Evolutionary conservation across 306 rosid species (phyloP).

Genomic region (Coriaria nepalensis): DNA sequence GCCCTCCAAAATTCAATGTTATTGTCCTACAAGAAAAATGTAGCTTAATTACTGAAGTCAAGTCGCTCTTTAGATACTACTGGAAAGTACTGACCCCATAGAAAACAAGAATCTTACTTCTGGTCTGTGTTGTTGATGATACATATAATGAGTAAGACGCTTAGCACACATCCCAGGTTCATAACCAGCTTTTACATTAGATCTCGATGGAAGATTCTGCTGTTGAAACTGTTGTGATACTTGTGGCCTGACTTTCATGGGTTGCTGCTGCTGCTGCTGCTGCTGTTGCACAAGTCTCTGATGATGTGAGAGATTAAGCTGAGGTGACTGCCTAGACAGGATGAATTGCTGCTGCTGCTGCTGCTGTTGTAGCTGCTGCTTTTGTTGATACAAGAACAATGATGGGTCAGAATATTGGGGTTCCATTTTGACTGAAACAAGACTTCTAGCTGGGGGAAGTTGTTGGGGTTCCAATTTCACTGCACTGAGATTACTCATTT

Average conservation of each 20-base stretch:
- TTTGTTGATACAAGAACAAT: conserved; percentile 46
- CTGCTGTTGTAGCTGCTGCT: conserved; percentile 14
- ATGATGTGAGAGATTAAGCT: conserved; percentile 17
- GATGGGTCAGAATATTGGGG: conserved; percentile 79
- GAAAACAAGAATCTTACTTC: conserved; percentile 18
- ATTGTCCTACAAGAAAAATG: conserved; percentile 21
- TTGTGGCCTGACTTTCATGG: neutral
- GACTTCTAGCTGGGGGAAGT: conserved; percentile 55
- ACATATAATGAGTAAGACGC: conserved; percentile 30
- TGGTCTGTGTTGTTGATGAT: conserved; percentile 27
- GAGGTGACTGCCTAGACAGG: conserved; percentile 17
- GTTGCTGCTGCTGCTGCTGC: conserved; percentile 16
- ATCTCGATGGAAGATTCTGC: conserved; percentile 13
- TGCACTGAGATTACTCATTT: conserved; percentile 44
- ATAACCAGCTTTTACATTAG: conserved; percentile 5
- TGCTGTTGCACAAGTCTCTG: conserved; percentile 18
- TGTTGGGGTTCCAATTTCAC: conserved; percentile 80
- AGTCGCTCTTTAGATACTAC: neutral
- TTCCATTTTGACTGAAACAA: conserved; percentile 63
- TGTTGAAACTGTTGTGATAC: conserved; percentile 3
- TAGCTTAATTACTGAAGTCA: neutral
- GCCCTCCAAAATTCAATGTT: conserved; percentile 28
- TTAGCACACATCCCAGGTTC: conserved; percentile 23
- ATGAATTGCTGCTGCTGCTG: conserved; percentile 15
- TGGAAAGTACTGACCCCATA: neutral